Percentiles rank a stretch among this genome's conserved stretches.
Conservation (phyloP, 208 protist species). For the Jaenimonas drosophilae region DNA sequence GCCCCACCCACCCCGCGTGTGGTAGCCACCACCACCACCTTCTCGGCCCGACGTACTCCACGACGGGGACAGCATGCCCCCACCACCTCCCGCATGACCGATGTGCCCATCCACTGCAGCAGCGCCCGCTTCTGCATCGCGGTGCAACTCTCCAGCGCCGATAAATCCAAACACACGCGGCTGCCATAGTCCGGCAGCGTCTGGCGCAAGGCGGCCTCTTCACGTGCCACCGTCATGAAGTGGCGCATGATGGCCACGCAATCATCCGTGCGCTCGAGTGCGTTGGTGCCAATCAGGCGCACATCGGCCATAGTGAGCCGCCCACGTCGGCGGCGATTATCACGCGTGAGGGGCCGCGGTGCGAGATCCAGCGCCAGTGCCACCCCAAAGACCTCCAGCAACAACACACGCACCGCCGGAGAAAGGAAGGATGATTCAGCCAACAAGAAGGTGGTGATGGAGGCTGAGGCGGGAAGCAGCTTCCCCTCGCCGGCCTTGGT, state of each 20-base stretch:
- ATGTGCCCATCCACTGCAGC: constrained; percentile 68
- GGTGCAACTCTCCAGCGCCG: constrained; percentile 24
- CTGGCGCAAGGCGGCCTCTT: constrained; percentile 37
- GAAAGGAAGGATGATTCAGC: too few species aligned
- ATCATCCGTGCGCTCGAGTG: constrained; percentile 28
- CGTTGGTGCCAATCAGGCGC: constrained; percentile 50
- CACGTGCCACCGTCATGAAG: constrained; percentile 55
- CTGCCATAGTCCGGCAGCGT: constrained; percentile 41
- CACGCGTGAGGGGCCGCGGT: constrained; percentile 25
- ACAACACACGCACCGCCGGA: constrained; percentile 47
- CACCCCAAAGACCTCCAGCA: constrained; percentile 70
- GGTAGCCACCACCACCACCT: background rate
- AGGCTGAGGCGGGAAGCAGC: constrained; percentile 12
- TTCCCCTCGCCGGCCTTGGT: background rate
- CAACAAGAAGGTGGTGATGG: constrained; percentile 35
- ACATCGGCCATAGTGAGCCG: constrained; percentile 66
- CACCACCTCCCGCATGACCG: too few species aligned
- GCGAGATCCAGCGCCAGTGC: constrained; percentile 25
- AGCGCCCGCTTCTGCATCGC: constrained; percentile 35
- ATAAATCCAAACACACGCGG: constrained; percentile 45
- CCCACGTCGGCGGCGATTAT: background rate
- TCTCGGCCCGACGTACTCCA: background rate
- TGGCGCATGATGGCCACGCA: constrained; percentile 17
- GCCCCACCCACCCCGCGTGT: background rate
- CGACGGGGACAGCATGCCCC: too few species aligned